These are phyloP conservation scores for Trichoderma sp. DNA, from an alignment of 2,329 filamentous ascomycete species.

Conservation along the genomic window DNA sequence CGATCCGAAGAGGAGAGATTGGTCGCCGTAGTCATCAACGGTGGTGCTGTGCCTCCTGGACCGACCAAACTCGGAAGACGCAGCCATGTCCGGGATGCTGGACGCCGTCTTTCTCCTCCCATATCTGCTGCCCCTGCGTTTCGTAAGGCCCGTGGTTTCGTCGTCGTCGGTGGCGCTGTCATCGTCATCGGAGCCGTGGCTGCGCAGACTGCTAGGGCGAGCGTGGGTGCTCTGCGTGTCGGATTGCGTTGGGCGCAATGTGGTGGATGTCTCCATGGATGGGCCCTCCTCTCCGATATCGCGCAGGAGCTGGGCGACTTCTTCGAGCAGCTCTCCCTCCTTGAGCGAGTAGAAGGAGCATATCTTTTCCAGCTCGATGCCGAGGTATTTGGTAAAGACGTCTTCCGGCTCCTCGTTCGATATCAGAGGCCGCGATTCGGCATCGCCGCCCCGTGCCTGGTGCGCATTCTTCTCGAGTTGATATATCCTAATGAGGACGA, in stretches of 20 bases:
- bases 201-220: constrained; percentile 44
- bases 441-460: constrained; percentile 65
- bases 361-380: constrained; percentile 91
- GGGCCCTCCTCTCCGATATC: constrained; percentile 65
- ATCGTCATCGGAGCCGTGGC: constrained; percentile 49
- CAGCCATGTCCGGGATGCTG: constrained; percentile 56
- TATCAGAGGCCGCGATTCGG: constrained; percentile 84
- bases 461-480: constrained; percentile 84
- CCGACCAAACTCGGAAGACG: constrained; percentile 61
- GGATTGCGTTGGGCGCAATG: constrained; percentile 41
- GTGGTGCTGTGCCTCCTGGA: constrained; percentile 66
- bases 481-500: constrained; percentile 71
- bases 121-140: constrained; percentile 43
- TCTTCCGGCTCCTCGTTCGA: constrained; percentile 73
- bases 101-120: constrained; percentile 46
- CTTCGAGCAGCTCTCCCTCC: constrained; percentile 81
- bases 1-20: constrained; percentile 65
- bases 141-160: constrained; percentile 59
- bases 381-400: constrained; percentile 78
- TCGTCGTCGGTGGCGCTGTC: constrained; percentile 67
- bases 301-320: constrained; percentile 73
- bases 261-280: constrained; percentile 48
- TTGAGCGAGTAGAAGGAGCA: constrained; percentile 88
- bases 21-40: constrained; percentile 79
- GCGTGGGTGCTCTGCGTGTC: constrained; percentile 34